These are phyloP conservation scores for Solanum commersonii DNA, from an alignment of 257 asterid species.

Conservation along the genomic window DNA sequence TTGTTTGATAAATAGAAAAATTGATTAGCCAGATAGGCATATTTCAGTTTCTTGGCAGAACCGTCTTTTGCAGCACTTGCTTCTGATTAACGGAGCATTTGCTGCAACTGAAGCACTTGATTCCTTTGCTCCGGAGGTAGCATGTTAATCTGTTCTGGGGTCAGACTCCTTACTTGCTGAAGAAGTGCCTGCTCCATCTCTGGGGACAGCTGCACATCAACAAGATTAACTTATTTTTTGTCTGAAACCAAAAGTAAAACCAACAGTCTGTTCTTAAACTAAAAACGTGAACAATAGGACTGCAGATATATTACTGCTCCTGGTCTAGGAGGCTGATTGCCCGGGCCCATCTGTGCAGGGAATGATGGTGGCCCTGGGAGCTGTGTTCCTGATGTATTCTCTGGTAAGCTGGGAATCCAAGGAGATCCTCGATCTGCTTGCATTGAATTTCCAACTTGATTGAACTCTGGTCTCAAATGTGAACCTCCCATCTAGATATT, in stretches of 20 bases:
- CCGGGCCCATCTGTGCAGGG: conserved; percentile 53
- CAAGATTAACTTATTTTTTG: neutral
- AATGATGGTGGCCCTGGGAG: conserved; percentile 48
- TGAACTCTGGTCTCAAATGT: conserved; percentile 68
- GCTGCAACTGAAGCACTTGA: conserved; percentile 91
- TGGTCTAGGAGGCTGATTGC: conserved; percentile 58
- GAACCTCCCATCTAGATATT: conserved; percentile 54
- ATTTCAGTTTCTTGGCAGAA: neutral
- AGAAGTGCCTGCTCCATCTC: conserved; percentile 83
- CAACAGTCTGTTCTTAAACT: neutral
- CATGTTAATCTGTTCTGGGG: conserved; percentile 80
- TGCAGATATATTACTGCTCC: conserved; percentile 32
- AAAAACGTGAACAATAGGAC: neutral
- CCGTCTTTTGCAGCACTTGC: neutral
- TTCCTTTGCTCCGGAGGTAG: conserved; percentile 82
- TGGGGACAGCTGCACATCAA: conserved; percentile 57
- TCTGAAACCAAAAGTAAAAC: neutral
- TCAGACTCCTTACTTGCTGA: conserved; percentile 90
- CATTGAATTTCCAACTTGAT: conserved; percentile 60
- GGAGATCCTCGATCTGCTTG: conserved; percentile 57
- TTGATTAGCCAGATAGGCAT: neutral
- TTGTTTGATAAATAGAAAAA: neutral
- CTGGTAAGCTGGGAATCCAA: conserved; percentile 53
- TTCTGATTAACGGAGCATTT: conserved; percentile 65
- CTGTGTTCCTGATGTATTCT: conserved; percentile 34